phyloP scores from a whole-genome alignment of 139 green algal genomes.

The Chlamydomonas eustigma region DNA sequence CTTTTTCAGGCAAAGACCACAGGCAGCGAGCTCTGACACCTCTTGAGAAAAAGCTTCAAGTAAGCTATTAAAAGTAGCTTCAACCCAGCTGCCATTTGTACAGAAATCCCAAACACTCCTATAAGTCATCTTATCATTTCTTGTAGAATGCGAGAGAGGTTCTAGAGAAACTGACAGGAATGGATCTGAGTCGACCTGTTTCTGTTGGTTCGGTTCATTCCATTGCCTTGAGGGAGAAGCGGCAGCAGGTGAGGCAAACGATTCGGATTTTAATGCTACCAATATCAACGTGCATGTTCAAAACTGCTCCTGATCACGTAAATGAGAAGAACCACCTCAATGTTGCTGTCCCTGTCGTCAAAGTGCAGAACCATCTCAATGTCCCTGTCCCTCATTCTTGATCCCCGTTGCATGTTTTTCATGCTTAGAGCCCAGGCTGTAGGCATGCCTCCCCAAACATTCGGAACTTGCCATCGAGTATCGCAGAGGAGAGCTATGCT shows the following conservation, averaged over 20 bases:
- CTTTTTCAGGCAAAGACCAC: background rate
- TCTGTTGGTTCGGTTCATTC: background rate
- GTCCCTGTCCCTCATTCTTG: background rate
- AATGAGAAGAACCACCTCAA: no score
- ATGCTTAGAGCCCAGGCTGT: no score
- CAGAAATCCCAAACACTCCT: no score
- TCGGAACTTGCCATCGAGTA: no score
- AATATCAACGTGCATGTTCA: background rate
- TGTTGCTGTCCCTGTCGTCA: no score
- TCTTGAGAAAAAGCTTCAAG: constrained; percentile 5
- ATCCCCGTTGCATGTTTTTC: background rate
- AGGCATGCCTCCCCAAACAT: no score
- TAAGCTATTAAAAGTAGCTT: no score
- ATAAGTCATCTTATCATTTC: background rate
- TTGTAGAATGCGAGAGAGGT: background rate
- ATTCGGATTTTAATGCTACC: background rate
- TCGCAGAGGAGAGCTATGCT: no score
- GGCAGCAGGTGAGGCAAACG: background rate
- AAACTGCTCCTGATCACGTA: background rate
- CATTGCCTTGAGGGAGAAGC: background rate
- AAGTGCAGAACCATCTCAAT: no score
- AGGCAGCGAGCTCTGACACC: background rate
- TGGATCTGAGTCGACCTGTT: background rate
- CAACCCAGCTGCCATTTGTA: no score
- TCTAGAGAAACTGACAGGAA: background rate